Percentiles rank a stretch among this genome's conserved stretches.
phyloP scores from a whole-genome alignment of 768 basidiomycete genomes.

The Xerocomus spinulosus region DNA sequence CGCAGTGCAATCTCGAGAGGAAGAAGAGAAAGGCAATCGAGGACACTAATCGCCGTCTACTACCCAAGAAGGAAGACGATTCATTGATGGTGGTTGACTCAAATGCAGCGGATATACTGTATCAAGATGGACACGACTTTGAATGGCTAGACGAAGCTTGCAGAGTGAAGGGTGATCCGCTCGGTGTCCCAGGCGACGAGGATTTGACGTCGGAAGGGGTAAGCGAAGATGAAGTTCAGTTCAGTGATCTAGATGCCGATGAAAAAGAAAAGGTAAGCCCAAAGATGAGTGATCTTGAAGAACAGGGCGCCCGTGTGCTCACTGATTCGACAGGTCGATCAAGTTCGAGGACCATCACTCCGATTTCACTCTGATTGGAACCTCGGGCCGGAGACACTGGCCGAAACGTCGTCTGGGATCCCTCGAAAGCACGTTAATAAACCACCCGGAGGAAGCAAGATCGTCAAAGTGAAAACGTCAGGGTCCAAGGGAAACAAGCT shows the following conservation, averaged over 20 bases:
- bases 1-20: neutral
- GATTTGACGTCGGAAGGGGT: conserved; percentile 10
- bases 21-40: conserved; percentile 14
- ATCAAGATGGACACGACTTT: conserved; percentile 10
- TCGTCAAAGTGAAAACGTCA: conserved; percentile 23
- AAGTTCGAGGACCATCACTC: neutral
- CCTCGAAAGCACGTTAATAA: conserved; percentile 9
- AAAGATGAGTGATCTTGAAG: neutral
- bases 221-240: conserved; percentile 18
- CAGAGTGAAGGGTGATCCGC: conserved; percentile 23
- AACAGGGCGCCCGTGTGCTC: neutral
- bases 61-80: neutral
- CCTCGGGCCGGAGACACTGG: conserved; percentile 9
- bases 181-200: conserved; percentile 14
- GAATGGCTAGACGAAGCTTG: conserved; percentile 29
- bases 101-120: conserved; percentile 22
- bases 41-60: neutral
- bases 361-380: conserved; percentile 24
- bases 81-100: conserved; percentile 28
- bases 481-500: neutral
- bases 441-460: conserved; percentile 14
- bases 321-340: conserved; percentile 4
- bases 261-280: conserved; percentile 9
- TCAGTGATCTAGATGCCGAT: neutral
- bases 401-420: conserved; percentile 5